Evolutionary conservation across 805 yeast species (phyloP), one percentile per base, ranked within the genome.

Genomic region (Blastobotrys chiropterorum): DNA sequence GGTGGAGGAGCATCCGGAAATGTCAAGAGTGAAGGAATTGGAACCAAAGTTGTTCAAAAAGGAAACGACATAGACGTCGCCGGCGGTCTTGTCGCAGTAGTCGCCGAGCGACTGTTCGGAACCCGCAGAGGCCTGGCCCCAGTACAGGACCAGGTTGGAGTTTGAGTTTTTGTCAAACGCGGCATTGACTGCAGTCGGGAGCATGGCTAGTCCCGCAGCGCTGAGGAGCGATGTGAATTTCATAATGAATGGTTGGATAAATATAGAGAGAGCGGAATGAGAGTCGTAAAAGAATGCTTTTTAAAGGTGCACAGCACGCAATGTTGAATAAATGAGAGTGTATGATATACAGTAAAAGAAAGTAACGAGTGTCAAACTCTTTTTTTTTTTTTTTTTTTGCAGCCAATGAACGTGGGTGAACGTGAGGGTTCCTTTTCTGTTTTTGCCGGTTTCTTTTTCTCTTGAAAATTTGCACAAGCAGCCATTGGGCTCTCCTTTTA

Each of bases 81-180:
- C 89, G 46, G 80, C 76, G 51, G 80, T 78, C 48, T 81, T 74
- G 53, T 74, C 72, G 74, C 97, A 89, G 72, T 87, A 87, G 46
- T 73, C 68, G 1, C 75, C 68, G 3, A 81, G 67, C 2, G 68
- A 62, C 38, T 72, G 62, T 56, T 77, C 79, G 8, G 74, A 63
- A 4, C 86, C 86, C 16, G 78, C 81, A 7, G 90, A 80, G 57
- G 79, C 76, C 67, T 87, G 95, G 46, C 96, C 96, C 95, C 95
- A 87, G 69, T 87, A 87, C 7, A 85, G 74, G 22, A 83, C 95
- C 42, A 86, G 80, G 59, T 85, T 83, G 47, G 73, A 63, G 44
- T 76, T 73, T 38, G 80, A 67, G 15, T 52, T 46, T 31, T 57
- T 47, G 30, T 58, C 57, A 26, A 54, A 59, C 2, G 62, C 61